phyloP scores from a whole-genome alignment of 2,329 filamentous ascomycete species.

The Chaetomiaceae sp. region DNA sequence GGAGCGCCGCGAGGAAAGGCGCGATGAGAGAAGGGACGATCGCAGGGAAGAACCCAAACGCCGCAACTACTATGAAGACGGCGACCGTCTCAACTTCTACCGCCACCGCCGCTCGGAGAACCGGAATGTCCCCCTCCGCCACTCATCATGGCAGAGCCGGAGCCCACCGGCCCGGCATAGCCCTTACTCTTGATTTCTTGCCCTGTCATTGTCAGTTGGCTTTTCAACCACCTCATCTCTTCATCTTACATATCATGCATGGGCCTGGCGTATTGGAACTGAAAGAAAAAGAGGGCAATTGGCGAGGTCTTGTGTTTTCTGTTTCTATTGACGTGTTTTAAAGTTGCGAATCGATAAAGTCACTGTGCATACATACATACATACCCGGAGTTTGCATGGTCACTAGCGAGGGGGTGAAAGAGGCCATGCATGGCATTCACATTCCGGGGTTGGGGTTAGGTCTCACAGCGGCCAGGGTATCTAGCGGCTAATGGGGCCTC shows the following conservation, averaged over 20 bases:
- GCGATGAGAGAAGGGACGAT: slow-evolving; percentile 24
- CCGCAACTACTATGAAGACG: slow-evolving; percentile 31
- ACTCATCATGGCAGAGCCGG: slow-evolving; percentile 28
- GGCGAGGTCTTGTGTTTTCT: not conserved
- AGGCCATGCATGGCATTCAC: not conserved
- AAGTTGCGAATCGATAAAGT: not conserved
- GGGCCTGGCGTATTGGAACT: slow-evolving; percentile 21
- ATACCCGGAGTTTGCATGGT: slow-evolving; percentile 6
- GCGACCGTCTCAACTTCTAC: slow-evolving; percentile 32
- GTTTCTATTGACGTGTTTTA: not conserved
- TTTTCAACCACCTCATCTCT: not conserved
- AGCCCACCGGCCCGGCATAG: slow-evolving; percentile 30
- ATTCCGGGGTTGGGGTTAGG: not conserved
- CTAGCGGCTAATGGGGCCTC: too few relatives aligned
- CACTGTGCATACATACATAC: too few relatives aligned
- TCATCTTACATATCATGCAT: slow-evolving; percentile 17
- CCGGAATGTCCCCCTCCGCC: slow-evolving; percentile 27
- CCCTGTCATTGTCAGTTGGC: not conserved
- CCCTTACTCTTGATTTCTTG: slow-evolving; percentile 23
- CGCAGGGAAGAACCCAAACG: slow-evolving; percentile 29
- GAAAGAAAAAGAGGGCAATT: not conserved
- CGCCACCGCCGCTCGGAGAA: slow-evolving; percentile 29
- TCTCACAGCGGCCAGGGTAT: too few relatives aligned
- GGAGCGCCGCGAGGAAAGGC: slow-evolving; percentile 28
- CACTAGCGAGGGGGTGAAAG: not conserved